Evolutionary conservation across 306 rosid genomes (phyloP).

Genomic region (Acacia crassicarpa): DNA sequence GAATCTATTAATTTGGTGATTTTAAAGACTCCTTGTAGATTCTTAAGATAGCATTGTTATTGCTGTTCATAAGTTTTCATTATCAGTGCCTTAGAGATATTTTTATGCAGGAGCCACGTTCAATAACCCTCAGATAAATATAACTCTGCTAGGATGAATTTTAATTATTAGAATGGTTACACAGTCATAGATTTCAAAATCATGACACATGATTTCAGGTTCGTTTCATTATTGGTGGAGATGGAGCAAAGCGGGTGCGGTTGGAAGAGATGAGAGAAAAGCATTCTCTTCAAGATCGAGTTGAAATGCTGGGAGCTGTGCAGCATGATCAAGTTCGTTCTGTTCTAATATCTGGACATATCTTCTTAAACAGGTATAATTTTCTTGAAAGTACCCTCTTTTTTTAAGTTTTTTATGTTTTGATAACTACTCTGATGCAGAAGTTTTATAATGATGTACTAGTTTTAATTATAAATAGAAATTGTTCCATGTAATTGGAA

Average conservation of each 20-base stretch:
- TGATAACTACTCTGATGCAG: background rate
- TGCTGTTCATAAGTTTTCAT: background rate
- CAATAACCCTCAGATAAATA: background rate
- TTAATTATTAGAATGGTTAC: conserved; percentile 1
- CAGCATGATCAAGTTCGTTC: conserved; percentile 80
- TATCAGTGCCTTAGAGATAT: conserved; percentile 6
- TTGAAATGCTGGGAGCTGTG: conserved; percentile 92
- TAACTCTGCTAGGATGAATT: conserved; percentile 11
- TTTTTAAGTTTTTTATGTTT: background rate
- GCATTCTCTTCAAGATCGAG: conserved; percentile 92
- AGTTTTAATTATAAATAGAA: background rate
- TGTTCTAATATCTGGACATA: conserved; percentile 79
- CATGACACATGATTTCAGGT: conserved; percentile 55
- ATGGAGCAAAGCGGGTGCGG: conserved; percentile 92
- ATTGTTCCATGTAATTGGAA: background rate
- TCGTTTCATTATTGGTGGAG: conserved; percentile 86
- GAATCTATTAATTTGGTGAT: background rate
- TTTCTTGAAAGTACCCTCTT: background rate
- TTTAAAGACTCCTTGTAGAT: background rate
- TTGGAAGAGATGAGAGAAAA: conserved; percentile 97
- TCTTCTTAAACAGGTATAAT: conserved; percentile 82
- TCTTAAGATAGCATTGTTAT: background rate
- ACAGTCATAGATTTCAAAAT: conserved; percentile 23
- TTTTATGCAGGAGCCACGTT: background rate
- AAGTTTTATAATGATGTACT: background rate